These are phyloP conservation scores for Phaffia tasmanica DNA, from an alignment of 768 basidiomycete genomes.

Conservation along the genomic window DNA sequence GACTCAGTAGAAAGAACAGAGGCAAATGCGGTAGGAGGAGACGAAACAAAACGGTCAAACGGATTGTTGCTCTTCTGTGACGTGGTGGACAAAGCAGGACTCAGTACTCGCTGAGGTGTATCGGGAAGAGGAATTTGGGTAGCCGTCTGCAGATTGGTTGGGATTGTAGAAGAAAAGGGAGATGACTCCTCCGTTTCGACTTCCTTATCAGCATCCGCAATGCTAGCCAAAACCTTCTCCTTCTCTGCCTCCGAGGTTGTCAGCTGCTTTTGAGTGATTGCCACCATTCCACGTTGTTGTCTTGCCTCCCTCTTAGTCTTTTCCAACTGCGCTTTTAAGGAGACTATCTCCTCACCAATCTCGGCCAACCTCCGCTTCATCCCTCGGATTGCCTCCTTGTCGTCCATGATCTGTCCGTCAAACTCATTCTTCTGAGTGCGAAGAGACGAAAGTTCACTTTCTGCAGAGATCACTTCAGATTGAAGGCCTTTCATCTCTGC, in stretches of 20 bases:
- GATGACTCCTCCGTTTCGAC: slow-evolving; percentile 34
- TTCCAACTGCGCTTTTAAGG: slow-evolving; percentile 63
- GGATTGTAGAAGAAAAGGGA: slow-evolving; percentile 27
- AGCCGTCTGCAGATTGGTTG: slow-evolving; percentile 42
- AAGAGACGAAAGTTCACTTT: slow-evolving; percentile 82
- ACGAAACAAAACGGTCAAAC: slow-evolving; percentile 55
- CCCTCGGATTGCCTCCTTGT: slow-evolving; percentile 87
- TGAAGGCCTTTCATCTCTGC: slow-evolving; percentile 59
- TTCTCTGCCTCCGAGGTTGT: slow-evolving; percentile 68
- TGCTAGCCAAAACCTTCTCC: slow-evolving; percentile 57
- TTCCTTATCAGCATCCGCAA: slow-evolving; percentile 48
- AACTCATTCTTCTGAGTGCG: slow-evolving; percentile 83
- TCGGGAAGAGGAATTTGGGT: slow-evolving; percentile 60
- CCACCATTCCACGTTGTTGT: slow-evolving; percentile 88
- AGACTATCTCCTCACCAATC: slow-evolving; percentile 58
- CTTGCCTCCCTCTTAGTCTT: slow-evolving; percentile 85
- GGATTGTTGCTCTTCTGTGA: slow-evolving; percentile 74
- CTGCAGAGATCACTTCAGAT: slow-evolving; percentile 72
- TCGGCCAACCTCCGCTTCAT: slow-evolving; percentile 76
- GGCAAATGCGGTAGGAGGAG: slow-evolving; percentile 26
- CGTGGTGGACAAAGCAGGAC: slow-evolving; percentile 44
- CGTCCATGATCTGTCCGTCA: slow-evolving; percentile 70
- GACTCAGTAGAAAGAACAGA: not conserved
- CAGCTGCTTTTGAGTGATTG: slow-evolving; percentile 90
- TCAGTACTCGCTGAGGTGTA: slow-evolving; percentile 52